Conservation (phyloP, 148 eudicot genomes). For the Tetragonia tetragonoides region DNA sequence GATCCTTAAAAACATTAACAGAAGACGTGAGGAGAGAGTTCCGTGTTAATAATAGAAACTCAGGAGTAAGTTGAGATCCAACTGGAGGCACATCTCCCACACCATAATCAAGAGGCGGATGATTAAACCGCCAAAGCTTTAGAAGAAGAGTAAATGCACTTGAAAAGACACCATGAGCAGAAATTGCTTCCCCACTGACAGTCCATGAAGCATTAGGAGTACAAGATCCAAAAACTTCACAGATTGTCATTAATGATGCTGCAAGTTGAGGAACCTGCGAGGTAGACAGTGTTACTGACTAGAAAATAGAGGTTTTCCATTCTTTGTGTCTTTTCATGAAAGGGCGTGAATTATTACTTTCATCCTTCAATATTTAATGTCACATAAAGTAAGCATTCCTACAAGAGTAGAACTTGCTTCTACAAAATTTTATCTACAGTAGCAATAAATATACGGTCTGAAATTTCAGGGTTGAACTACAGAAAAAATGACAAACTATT, state of each 20-base stretch:
- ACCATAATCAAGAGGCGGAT: constrained; percentile 82
- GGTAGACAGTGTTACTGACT: neutral
- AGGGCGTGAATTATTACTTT: neutral
- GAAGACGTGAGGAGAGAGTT: constrained; percentile 76
- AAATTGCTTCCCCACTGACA: constrained; percentile 72
- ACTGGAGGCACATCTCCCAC: constrained; percentile 97
- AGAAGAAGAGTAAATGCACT: constrained; percentile 89
- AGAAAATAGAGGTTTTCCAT: neutral
- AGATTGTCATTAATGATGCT: constrained; percentile 89
- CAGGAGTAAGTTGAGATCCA: constrained; percentile 92
- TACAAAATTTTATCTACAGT: neutral
- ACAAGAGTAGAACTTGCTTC: neutral
- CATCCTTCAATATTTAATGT: neutral
- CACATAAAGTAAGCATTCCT: neutral
- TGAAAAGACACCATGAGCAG: constrained; percentile 80
- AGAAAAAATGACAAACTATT: neutral
- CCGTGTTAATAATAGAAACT: constrained; percentile 69
- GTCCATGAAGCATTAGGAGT: constrained; percentile 70
- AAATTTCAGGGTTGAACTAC: neutral
- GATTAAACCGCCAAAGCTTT: constrained; percentile 93
- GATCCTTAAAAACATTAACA: constrained; percentile 44
- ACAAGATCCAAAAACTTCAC: constrained; percentile 92
- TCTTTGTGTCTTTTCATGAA: no score
- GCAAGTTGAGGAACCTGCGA: constrained; percentile 92
- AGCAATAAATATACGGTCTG: no score